Conservation (phyloP, 176 grass and related monocot genomes). For the Themeda triandra region DNA sequence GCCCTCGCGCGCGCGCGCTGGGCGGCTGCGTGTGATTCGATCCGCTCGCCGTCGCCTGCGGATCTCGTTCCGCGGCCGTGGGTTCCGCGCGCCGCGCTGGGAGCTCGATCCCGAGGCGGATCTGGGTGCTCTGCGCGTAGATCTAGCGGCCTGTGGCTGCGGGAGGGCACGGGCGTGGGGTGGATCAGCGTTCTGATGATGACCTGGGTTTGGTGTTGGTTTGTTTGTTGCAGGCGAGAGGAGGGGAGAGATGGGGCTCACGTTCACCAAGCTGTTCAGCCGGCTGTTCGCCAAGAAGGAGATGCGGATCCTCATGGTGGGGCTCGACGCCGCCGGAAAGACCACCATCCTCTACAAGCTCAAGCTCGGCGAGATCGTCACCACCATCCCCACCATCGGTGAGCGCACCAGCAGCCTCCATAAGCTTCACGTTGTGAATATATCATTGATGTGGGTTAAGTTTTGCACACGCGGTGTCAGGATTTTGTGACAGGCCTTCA, state of each 20-base stretch:
- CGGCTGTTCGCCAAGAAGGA: slow-evolving; percentile 83
- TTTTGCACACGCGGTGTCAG: neutral
- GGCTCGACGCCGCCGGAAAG: slow-evolving; percentile 74
- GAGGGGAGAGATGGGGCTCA: slow-evolving; percentile 63
- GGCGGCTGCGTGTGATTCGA: neutral
- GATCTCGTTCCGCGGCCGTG: slow-evolving; percentile 1
- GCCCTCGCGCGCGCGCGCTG: neutral
- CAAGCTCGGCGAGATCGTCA: slow-evolving; percentile 82
- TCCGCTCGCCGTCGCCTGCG: neutral
- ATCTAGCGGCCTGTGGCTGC: slow-evolving; percentile 10
- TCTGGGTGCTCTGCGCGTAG: slow-evolving; percentile 12
- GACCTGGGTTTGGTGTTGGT: neutral
- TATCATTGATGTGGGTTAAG: too few species aligned
- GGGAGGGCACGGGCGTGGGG: neutral
- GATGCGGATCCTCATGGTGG: slow-evolving; percentile 81
- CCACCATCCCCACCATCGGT: slow-evolving; percentile 76
- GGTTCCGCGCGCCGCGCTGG: neutral
- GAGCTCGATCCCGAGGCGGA: slow-evolving; percentile 15
- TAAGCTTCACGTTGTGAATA: neutral
- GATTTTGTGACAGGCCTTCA: neutral
- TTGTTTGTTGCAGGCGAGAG: slow-evolving; percentile 16
- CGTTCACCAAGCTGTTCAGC: slow-evolving; percentile 77
- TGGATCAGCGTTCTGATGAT: neutral
- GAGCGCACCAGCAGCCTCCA: neutral
- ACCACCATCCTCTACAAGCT: slow-evolving; percentile 83